These are phyloP conservation scores for Penicillium pulvis DNA, from an alignment of 495 filamentous ascomycete genomes.

Conservation along the genomic window DNA sequence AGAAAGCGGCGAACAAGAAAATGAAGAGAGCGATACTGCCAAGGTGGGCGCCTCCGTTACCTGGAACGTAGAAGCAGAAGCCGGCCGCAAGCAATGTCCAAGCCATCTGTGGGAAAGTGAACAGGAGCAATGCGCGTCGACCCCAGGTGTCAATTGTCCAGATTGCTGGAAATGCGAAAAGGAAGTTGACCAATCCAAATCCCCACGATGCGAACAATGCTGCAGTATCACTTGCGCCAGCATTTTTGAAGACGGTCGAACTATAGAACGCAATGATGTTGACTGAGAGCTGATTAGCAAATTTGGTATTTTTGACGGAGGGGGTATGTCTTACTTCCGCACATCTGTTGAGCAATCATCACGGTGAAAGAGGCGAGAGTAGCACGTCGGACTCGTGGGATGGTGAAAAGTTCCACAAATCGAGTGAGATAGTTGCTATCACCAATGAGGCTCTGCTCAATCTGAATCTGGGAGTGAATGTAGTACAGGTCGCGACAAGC, in stretches of 20 bases:
- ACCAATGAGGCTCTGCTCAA: conserved; percentile 51
- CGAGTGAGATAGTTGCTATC: conserved; percentile 56
- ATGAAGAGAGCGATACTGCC: conserved; percentile 65
- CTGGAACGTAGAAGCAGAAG: conserved; percentile 68
- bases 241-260: conserved; percentile 68
- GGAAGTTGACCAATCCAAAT: conserved; percentile 80
- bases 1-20: conserved; percentile 67
- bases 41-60: conserved; percentile 51
- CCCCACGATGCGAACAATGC: conserved; percentile 79
- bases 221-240: conserved; percentile 55
- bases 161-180: conserved; percentile 81
- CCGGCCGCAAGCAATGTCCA: conserved; percentile 77
- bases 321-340: conserved; percentile 56
- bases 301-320: background rate
- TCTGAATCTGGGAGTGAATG: conserved; percentile 60
- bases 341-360: conserved; percentile 86
- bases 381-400: conserved; percentile 67
- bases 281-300: conserved; percentile 17
- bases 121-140: conserved; percentile 72
- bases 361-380: conserved; percentile 65
- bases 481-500: conserved; percentile 69
- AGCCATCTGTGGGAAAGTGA: conserved; percentile 86
- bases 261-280: conserved; percentile 83
- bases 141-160: conserved; percentile 88
- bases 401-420: conserved; percentile 65